Conservation (phyloP, 768 basidiomycete genomes). For the Strobilomyces dryophilus region DNA sequence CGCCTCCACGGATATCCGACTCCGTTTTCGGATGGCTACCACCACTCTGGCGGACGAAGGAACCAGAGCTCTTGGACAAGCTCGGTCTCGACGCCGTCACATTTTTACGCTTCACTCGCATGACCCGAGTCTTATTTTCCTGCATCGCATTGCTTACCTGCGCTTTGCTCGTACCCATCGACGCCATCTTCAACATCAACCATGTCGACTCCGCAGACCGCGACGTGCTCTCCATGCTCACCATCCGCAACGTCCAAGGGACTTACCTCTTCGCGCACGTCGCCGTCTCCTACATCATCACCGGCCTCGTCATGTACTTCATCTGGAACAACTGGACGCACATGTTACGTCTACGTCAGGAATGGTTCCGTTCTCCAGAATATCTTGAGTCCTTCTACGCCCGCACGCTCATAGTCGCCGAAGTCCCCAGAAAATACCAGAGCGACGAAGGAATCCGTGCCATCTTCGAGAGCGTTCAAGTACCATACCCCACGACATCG, state of each 20-base stretch:
- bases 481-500: conserved; percentile 89
- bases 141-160: conserved; percentile 61
- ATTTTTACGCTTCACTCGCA: conserved; percentile 86
- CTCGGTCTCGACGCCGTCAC: conserved; percentile 91
- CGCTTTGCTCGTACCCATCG: conserved; percentile 79
- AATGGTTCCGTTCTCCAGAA: conserved; percentile 89
- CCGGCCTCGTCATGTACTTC: conserved; percentile 63
- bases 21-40: conserved; percentile 87
- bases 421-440: conserved; percentile 76
- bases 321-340: conserved; percentile 72
- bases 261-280: conserved; percentile 80
- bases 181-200: conserved; percentile 77
- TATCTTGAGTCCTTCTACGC: conserved; percentile 91
- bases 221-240: conserved; percentile 73
- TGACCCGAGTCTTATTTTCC: conserved; percentile 73
- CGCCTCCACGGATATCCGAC: conserved; percentile 77
- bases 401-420: conserved; percentile 79
- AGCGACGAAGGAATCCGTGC: conserved; percentile 79
- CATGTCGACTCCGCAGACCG: conserved; percentile 48
- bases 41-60: conserved; percentile 77
- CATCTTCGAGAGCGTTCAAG: conserved; percentile 68
- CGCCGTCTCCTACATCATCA: conserved; percentile 77
- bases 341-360: conserved; percentile 74
- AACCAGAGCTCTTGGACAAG: conserved; percentile 85
- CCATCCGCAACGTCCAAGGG: conserved; percentile 78